Evolutionary conservation across 805 yeast species (phyloP).

Genomic region (Ogataea parapolymorpha): DNA sequence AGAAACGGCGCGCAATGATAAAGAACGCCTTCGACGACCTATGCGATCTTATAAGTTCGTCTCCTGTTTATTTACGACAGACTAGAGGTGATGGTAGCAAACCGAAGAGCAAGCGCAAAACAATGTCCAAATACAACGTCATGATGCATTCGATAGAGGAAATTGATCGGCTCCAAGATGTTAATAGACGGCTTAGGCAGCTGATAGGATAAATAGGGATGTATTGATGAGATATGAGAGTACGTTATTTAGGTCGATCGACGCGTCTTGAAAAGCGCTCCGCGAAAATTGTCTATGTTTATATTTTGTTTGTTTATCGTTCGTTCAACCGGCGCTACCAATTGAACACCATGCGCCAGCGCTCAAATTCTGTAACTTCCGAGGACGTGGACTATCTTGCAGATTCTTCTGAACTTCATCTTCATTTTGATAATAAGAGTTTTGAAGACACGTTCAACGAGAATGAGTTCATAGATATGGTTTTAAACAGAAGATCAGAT

Average conservation of each 20-base stretch:
- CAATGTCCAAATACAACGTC: constrained; percentile 27
- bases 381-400: constrained; percentile 11
- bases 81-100: constrained; percentile 6
- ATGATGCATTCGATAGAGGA: constrained; percentile 31
- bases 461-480: constrained; percentile 4
- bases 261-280: constrained; percentile 3
- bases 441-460: constrained; percentile 3
- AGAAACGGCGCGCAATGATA: constrained; percentile 36
- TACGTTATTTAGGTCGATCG: background rate
- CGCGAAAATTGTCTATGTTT: background rate
- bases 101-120: constrained; percentile 22
- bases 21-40: constrained; percentile 37
- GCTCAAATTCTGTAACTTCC: constrained; percentile 8
- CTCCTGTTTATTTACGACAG: constrained; percentile 13
- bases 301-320: constrained; percentile 5
- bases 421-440: constrained; percentile 8
- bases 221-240: background rate
- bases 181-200: constrained; percentile 18
- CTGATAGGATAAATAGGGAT: constrained; percentile 6
- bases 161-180: constrained; percentile 23
- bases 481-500: constrained; percentile 2
- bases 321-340: constrained; percentile 4
- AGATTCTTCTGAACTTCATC: constrained; percentile 10
- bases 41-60: constrained; percentile 25
- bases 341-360: constrained; percentile 5